Evolutionary conservation across 106 monocot genomes (phyloP), one percentile per base, ranked within the genome.

Genomic region (Dendrobium nobile): DNA sequence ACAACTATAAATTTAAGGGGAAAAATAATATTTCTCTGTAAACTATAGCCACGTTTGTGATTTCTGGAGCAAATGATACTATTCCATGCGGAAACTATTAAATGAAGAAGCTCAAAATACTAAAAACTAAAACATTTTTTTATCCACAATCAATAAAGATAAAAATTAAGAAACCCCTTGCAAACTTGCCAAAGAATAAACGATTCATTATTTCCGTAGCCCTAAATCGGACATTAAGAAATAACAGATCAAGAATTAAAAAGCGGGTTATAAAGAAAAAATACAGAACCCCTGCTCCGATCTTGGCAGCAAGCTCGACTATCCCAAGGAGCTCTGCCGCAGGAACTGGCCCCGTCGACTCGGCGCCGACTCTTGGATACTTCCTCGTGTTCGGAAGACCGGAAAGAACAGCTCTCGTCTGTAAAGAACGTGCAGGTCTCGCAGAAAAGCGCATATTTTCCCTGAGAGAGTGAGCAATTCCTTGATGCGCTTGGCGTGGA

Each of bases 281-380:
- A 20, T 15, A 7, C 28, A 44, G 24, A 59, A 96, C 99, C 89
- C 93, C 90, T 5, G 99, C 91, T 19, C 99, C 99, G 40, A 91
- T 84, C 73, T 83, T 91, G 68, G 99, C 99, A 26, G 99, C 99
- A 17, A 74, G 47, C 79, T 93, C 90, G 20, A 95, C 93, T 54
- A 99, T 91, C 55, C 64, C 47, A 70, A 95, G 88, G 16, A 99
- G 99, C 77, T 95, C 91, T 15, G 87, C 78, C 19, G 91, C 86
- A 0, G 95, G 87, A 22, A 99, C 86, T 9, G 93, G 84, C 13
- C 99, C 99, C 20, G 95, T 90, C 19, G 93, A 90, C 5, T 82
- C 85, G 19, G 99, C 92, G 0, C 77, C 95, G 2, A 99, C 82
- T 77, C 61, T 91, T 2, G 93, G 79, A 77, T 87, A 99, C 80